These are phyloP conservation scores for Dactylellina drechsleri DNA, from an alignment of 2,329 filamentous ascomycete genomes.

Conservation along the genomic window DNA sequence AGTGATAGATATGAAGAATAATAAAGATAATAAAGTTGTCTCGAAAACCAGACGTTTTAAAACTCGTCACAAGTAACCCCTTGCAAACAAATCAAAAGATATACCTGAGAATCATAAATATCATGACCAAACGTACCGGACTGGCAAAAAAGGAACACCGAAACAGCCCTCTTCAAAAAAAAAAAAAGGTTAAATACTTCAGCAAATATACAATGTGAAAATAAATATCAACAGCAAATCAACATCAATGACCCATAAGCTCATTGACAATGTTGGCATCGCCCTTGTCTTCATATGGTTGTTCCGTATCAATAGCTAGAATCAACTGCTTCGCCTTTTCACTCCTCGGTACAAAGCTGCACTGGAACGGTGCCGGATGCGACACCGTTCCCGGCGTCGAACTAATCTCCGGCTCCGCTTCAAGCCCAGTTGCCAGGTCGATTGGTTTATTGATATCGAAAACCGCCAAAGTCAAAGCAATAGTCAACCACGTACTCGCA, in stretches of 20 bases:
- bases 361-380: slow-evolving; percentile 34
- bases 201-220: no score
- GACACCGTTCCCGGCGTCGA: slow-evolving; percentile 30
- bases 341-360: slow-evolving; percentile 29
- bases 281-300: slow-evolving; percentile 11
- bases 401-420: slow-evolving; percentile 33
- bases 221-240: no score
- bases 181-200: no score
- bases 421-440: slow-evolving; percentile 24
- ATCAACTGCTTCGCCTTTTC: slow-evolving; percentile 24
- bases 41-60: no score
- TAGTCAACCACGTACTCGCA: slow-evolving; percentile 70
- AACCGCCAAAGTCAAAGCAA: slow-evolving; percentile 70
- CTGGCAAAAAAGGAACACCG: no score
- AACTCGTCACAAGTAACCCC: no score
- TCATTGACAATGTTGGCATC: slow-evolving; percentile 33
- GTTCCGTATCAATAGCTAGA: slow-evolving; percentile 18
- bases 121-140: no score
- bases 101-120: no score
- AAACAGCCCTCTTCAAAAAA: no score
- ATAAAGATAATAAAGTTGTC: no score
- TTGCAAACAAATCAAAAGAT: no score
- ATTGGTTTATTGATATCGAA: slow-evolving; percentile 64
- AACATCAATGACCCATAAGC: background rate
- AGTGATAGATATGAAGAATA: no score